A percentile compares a stretch with the other conserved stretches of the same genome.
phyloP scores from a whole-genome alignment of 495 filamentous ascomycete species.

The Penicillium manginii region DNA sequence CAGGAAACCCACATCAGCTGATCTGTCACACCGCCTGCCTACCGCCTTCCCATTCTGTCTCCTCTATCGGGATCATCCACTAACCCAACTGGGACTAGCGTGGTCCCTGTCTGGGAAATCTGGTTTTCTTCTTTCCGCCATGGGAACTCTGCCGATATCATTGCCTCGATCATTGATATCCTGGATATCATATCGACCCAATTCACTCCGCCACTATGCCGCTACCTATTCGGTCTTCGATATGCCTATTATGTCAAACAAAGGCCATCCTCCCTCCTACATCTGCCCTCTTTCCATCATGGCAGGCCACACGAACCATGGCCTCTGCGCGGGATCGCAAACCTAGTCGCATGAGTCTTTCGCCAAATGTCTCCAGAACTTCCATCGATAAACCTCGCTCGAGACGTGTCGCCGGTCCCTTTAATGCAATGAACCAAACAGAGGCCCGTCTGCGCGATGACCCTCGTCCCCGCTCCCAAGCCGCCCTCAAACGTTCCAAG shows the following conservation, averaged over 20 bases:
- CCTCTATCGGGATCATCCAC: slow-evolving; percentile 27
- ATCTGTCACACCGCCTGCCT: neutral
- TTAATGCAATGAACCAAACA: slow-evolving; percentile 78
- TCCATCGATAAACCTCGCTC: slow-evolving; percentile 46
- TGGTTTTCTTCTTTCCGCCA: slow-evolving; percentile 26
- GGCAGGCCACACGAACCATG: slow-evolving; percentile 44
- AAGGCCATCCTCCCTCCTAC: slow-evolving; percentile 25
- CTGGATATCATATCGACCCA: slow-evolving; percentile 9
- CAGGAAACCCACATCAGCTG: too few species aligned
- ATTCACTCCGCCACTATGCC: slow-evolving; percentile 35
- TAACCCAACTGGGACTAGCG: slow-evolving; percentile 32
- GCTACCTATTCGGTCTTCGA: slow-evolving; percentile 35
- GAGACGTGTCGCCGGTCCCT: slow-evolving; percentile 61
- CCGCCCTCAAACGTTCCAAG: slow-evolving; percentile 43
- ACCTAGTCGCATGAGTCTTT: slow-evolving; percentile 79
- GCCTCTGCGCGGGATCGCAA: slow-evolving; percentile 44
- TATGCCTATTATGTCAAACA: slow-evolving; percentile 47
- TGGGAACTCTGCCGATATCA: neutral
- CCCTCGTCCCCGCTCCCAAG: slow-evolving; percentile 42
- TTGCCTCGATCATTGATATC: neutral
- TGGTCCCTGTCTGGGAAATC: slow-evolving; percentile 5
- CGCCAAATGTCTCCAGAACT: slow-evolving; percentile 66
- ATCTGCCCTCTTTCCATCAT: slow-evolving; percentile 26
- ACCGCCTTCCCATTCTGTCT: too few species aligned
- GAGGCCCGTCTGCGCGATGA: slow-evolving; percentile 58